Conservation (phyloP, 1,284 basidiomycete genomes). For the Binderoboletus segoi region DNA sequence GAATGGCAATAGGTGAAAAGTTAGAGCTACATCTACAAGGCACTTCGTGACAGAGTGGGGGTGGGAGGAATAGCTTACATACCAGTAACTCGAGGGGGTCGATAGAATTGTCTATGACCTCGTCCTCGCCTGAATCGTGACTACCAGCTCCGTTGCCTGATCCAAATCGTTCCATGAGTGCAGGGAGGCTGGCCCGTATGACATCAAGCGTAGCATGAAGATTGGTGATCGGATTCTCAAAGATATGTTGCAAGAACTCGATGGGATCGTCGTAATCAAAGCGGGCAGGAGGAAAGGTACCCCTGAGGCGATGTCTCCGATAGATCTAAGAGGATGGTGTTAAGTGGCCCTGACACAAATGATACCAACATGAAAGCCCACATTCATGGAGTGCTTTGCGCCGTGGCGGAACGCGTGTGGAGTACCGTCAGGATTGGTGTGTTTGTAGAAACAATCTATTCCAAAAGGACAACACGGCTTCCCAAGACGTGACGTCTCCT, state of each 20-base stretch:
- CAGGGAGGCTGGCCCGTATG: conserved; percentile 37
- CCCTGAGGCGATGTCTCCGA: conserved; percentile 27
- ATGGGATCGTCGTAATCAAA: conserved; percentile 32
- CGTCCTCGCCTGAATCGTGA: conserved; percentile 16
- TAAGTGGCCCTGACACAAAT: background rate
- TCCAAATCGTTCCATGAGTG: conserved; percentile 24
- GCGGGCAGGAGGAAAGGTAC: conserved; percentile 18
- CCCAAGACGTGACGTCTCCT: conserved; percentile 44
- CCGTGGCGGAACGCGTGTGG: conserved; percentile 56
- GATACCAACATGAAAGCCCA: conserved; percentile 20
- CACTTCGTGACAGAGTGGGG: conserved; percentile 29
- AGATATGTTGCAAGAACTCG: conserved; percentile 31
- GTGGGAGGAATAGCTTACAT: conserved; percentile 18
- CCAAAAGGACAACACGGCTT: conserved; percentile 72
- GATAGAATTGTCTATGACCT: conserved; percentile 2
- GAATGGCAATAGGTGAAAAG: conserved; percentile 24
- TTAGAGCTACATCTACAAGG: conserved; percentile 36
- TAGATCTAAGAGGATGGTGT: conserved; percentile 23
- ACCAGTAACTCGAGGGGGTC: conserved; percentile 27
- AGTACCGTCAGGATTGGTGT: conserved; percentile 65
- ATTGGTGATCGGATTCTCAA: conserved; percentile 33
- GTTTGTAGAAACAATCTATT: conserved; percentile 74
- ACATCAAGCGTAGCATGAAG: conserved; percentile 35
- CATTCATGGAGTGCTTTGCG: conserved; percentile 54
- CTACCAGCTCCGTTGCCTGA: conserved; percentile 9